Evolutionary conservation across 352 stramenopile species (phyloP), one percentile per base, ranked within the genome.

Genomic region (Phytophthora tentaculata): DNA sequence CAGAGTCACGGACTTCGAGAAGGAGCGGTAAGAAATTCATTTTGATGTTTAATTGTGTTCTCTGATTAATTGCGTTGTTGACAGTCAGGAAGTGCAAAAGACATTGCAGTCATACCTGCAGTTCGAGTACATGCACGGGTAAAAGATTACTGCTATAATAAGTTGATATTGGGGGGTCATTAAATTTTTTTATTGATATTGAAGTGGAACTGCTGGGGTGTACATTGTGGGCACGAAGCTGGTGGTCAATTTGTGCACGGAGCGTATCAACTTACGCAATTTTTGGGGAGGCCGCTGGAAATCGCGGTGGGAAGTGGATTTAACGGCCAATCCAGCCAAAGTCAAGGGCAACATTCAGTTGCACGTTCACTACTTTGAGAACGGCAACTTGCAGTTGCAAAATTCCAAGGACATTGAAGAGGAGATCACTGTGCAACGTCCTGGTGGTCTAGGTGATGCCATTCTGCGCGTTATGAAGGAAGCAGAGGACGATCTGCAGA

Each of bases 301-400:
- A 49, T 92, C 81, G n/a, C 81, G 74, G 8, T 96, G 86, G 86
- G 76, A 90, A n/a, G 67, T 92, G 54, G 83, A 91, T 26, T 55
- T 92, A 60, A 79, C 75, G 13, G 60, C 73, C 4, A 82, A 86
- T 37, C 83, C 78, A 0, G 45, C 82, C 19, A 64, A 50, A 3
- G 60, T 92, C 12, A 73, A 72, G 24, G 90, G 91, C 55, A 81
- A 57, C 22, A 92, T 97, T 56, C 67, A 88, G 55, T 72, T 98
- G 39, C 90, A 94, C 60, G 92, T 96, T 26, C 95, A 98, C 76
- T 98, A 98, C 79, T 98, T 98, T 81, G 95, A 98, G 81, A 97
- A 98, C 75, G 95, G 94, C 29, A 98, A 98, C 67, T 75, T 98
- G 49, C 94, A 98, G 79, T 68, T 98, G 43, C 86, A 97, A 64